Percentiles rank a stretch among this genome's conserved stretches.
phyloP scores from a whole-genome alignment of 1,284 basidiomycete genomes.

The Trametes sp. region DNA sequence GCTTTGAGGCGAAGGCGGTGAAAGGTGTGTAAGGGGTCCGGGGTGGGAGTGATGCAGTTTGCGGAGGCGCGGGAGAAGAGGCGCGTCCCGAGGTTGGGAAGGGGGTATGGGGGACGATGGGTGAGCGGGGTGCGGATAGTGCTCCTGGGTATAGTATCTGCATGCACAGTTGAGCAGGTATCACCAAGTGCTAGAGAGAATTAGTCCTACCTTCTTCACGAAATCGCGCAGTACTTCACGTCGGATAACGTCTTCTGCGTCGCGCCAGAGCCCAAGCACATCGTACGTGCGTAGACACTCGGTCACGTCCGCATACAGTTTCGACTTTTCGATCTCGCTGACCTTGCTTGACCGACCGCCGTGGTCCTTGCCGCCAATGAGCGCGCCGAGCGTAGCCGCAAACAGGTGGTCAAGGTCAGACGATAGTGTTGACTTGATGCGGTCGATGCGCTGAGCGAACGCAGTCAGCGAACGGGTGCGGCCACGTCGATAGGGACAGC shows the following conservation, averaged over 20 bases:
- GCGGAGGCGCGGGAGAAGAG: slow-evolving; percentile 27
- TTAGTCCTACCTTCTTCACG: slow-evolving; percentile 69
- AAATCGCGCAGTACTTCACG: slow-evolving; percentile 75
- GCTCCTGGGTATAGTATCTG: slow-evolving; percentile 78
- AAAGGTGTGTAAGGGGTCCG: slow-evolving; percentile 72
- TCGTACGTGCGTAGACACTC: slow-evolving; percentile 90
- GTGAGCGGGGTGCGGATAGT: slow-evolving; percentile 72
- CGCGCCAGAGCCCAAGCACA: slow-evolving; percentile 78
- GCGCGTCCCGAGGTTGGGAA: slow-evolving; percentile 46
- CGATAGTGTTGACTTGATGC: slow-evolving; percentile 81
- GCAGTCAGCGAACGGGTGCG: slow-evolving; percentile 17
- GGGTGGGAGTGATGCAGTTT: slow-evolving; percentile 47
- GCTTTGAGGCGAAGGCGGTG: slow-evolving; percentile 66
- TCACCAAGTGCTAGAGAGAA: not conserved
- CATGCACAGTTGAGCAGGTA: slow-evolving; percentile 3
- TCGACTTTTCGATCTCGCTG: slow-evolving; percentile 69
- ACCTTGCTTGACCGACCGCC: slow-evolving; percentile 46
- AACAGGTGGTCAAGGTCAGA: slow-evolving; percentile 87
- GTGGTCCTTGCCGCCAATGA: slow-evolving; percentile 56
- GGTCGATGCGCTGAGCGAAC: slow-evolving; percentile 71
- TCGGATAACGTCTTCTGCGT: slow-evolving; percentile 86
- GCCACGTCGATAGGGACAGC: slow-evolving; percentile 31
- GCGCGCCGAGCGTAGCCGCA: slow-evolving; percentile 56
- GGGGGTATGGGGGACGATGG: slow-evolving; percentile 78
- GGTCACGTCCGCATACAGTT: slow-evolving; percentile 66